Evolutionary conservation across 2,329 filamentous ascomycete genomes (phyloP), one percentile per base, ranked within the genome.

Genomic region (Colletotrichum incanum): DNA sequence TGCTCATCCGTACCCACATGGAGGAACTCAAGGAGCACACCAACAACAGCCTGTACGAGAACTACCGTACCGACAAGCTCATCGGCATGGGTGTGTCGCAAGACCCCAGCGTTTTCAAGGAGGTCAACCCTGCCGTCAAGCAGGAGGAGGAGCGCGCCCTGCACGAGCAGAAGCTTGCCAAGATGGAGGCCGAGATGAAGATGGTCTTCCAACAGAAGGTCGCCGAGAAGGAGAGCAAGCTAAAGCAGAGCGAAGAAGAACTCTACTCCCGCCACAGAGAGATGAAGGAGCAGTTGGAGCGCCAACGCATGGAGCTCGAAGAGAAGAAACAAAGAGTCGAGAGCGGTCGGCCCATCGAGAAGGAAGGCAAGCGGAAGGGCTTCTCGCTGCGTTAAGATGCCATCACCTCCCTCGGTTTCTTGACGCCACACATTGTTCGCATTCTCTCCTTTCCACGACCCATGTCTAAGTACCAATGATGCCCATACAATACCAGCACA

Each of bases 181-280:
- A 99, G 94, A 99, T 99, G 96, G 96, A 99, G 86, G 92, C 95
- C 80, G 96, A 99, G 86, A 99, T 99, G 96, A 99, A 99, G 94
- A 98, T 98, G 94, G 96, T 99, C 78, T 99, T 99, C 94, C 96
- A 98, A 85, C 96, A 99, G 84, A 99, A 99, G 93, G 96, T 99
- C 41, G 92, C 94, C 76, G 96, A 99, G 86, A 99, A 99, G 89
- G 96, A 99, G 87, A 98, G 94, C 91, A 99, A 99, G 87, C 89
- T 99, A 83, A 97, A 97, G 88, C 96, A 98, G 87, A 98, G 95
- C 89, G 96, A 99, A 85, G 96, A 99, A 84, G 96, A 99, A 89
- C 88, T 99, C 71, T 98, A 98, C 81, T 95, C 96, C 76, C 93
- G 96, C 79, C 96, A 99, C 88, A 93, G 96, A 82, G 96, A 99